Evolutionary conservation across 176 grass and related monocot genomes (phyloP), one percentile per base, ranked within the genome.

Genomic region (Elaeis guineensis): DNA sequence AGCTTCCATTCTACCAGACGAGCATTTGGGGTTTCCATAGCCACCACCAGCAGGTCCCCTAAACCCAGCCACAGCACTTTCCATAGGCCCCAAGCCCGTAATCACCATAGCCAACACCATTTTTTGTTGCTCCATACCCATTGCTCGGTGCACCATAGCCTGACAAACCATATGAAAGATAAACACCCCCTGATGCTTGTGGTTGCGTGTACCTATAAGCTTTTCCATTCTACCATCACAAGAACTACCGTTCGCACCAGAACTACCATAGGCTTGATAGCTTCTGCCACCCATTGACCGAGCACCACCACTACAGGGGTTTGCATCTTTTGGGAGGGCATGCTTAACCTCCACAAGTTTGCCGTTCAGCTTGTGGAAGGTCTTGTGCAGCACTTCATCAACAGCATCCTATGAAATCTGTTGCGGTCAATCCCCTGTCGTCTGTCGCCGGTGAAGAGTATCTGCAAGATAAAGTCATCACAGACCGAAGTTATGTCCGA

Each of bases 221-320:
- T n/a, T 67, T 65, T 98, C 94, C 52, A 69, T 64, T 75, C 84
- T 92, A 64, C 74, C 55, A 51, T 98, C 84, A 52, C 92, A 98
- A 76, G 75, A 66, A n/a, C 82, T 77, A 72, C 78, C 17, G 19
- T 84, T 90, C 6, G 75, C 48, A 57, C 54, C 78, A 52, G 72
- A 64, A 50, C 80, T 78, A 67, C 71, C 83, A 61, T 82, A 84
- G 49, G 71, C 73, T 62, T 89, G 94, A 79, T 88, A 88, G 21
- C 70, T 25, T 21, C 86, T 74, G 30, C 81, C 65, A 49, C 68
- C 86, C 65, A 74, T 69, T 20, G 76, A 79, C 17, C 82, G 84
- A 5, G 78, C 79, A 19, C 79, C 50, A 9, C 83, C 66, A 49
- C 78, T 66, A 17, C 79, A 81, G 49, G 76, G 79, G 71, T 92